A percentile compares a stretch with the other conserved stretches of the same genome.
Conservation (phyloP, 257 asterid genomes). For the Datura wrightii region DNA sequence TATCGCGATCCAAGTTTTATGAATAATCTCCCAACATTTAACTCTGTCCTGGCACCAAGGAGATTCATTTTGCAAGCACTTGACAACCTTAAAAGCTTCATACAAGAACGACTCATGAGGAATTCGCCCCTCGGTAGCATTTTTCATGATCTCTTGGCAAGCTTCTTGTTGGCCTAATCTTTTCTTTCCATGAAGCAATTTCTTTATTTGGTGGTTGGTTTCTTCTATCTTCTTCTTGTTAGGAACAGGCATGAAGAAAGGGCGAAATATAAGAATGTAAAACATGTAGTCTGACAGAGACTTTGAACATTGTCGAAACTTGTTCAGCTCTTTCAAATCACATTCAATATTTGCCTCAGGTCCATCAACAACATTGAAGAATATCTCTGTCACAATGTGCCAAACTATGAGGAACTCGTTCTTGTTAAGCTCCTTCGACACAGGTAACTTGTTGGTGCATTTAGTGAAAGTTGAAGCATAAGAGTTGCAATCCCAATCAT, state of each 20-base stretch:
- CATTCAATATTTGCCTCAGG: background rate
- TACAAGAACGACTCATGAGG: background rate
- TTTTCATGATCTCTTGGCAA: background rate
- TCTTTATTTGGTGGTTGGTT: background rate
- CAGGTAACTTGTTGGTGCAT: background rate
- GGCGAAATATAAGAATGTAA: slow-evolving; percentile 22
- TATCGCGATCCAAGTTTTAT: slow-evolving; percentile 2
- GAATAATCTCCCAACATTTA: background rate
- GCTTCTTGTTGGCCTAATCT: background rate
- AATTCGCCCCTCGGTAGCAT: background rate
- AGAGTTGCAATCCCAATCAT: background rate
- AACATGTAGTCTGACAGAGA: slow-evolving; percentile 21
- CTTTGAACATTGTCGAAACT: slow-evolving; percentile 11
- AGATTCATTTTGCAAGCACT: background rate
- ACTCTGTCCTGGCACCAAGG: slow-evolving; percentile 2
- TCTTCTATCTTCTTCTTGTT: slow-evolving; percentile 2
- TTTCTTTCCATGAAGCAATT: slow-evolving; percentile 9
- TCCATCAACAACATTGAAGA: background rate
- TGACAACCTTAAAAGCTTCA: slow-evolving; percentile 5
- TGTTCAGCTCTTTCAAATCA: background rate
- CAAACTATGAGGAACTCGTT: slow-evolving; percentile 22
- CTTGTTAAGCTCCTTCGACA: slow-evolving; percentile 4
- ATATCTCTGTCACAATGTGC: slow-evolving; percentile 21
- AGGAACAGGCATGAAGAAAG: slow-evolving; percentile 23
- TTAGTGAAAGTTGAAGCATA: background rate